Evolutionary conservation across 495 filamentous ascomycete species (phyloP).

Genomic region (Neurospora tetraspora): DNA sequence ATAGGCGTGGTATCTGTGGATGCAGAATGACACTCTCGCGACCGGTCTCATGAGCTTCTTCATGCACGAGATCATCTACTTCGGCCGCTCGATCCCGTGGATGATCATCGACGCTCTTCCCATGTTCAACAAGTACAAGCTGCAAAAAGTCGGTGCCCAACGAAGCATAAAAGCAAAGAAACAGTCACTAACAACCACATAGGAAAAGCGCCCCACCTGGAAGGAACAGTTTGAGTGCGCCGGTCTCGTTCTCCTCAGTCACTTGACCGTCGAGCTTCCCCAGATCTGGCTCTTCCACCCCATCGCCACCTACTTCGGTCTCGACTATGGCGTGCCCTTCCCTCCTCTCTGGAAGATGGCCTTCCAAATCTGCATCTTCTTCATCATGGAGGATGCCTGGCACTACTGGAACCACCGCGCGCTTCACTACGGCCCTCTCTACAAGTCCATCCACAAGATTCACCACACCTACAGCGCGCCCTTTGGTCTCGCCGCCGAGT

Average conservation of each 20-base stretch:
- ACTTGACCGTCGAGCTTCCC: conserved; percentile 94
- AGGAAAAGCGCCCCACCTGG: conserved; percentile 83
- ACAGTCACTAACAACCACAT: conserved; percentile 6
- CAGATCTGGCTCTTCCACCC: conserved; percentile 99
- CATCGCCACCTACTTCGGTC: conserved; percentile 88
- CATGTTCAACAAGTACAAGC: conserved; percentile 84
- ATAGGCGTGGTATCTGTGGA: conserved; percentile 82
- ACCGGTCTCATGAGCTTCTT: conserved; percentile 94
- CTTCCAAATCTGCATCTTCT: conserved; percentile 88
- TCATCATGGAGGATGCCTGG: conserved; percentile 94
- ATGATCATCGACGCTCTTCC: conserved; percentile 84
- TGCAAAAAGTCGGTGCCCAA: conserved; percentile 61
- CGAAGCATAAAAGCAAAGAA: background rate
- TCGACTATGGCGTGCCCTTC: conserved; percentile 84
- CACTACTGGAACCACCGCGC: conserved; percentile 96
- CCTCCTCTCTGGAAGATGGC: conserved; percentile 75
- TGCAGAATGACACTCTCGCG: conserved; percentile 92
- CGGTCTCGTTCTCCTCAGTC: conserved; percentile 76
- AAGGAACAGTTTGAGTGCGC: conserved; percentile 93
- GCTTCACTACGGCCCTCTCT: conserved; percentile 90
- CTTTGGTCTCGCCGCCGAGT: conserved; percentile 93
- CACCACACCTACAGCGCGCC: conserved; percentile 98
- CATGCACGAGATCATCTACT: conserved; percentile 92
- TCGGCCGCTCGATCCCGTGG: conserved; percentile 86
- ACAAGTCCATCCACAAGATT: conserved; percentile 94